Base-by-base conservation (phyloP, 768 basidiomycete genomes). In the Megacollybia marginata region DNA sequence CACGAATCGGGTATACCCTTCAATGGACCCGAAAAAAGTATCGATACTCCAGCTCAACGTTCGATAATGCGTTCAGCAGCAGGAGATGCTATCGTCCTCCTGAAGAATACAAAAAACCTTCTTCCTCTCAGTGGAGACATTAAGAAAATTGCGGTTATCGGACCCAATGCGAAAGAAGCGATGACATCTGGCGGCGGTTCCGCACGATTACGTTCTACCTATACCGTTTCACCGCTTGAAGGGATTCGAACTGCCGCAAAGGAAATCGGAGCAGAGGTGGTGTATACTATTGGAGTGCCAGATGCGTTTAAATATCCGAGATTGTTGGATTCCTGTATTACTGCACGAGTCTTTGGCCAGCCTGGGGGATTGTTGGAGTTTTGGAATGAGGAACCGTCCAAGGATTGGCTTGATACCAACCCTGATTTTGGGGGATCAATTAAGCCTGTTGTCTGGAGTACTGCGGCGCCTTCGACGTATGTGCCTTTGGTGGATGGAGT, bases 151-250 rank as follows among this genome's bases (percentile, higher is more conserved):
- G 81, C 78, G 10, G 71, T 85, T 44, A 80, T 84, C 52, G 83
- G 82, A 0, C 79, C 80, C 4, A 83, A 84, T 59, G 78, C 76
- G 6, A 82, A 75, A 58, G 58, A 62, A 33, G 67, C 72, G 0
- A 69, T 75, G 52, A 74, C 73, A 38, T 79, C 78, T 28, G 80
- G 81, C 9, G 82, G 82, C 35, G 82, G 83, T 19, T 80, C 79
- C 9, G 82, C 82, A 2, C 62, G 66, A 2, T 65, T 85, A 18
- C 59, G 68, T 16, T 68, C 78, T 0, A 68, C 75, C 0, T 83
- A 80, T 59, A 67, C 69, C 2, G 71, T 80, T 13, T 77, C 82
- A 1, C 82, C 82, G 18, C 69, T 76, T 15, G 69, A 82, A 46
- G 83, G 80, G 5, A 76, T 85, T 51, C 55, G 53, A 42, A 62